A percentile compares a stretch with the other conserved stretches of the same genome.
These are phyloP conservation scores for Oxytropis ochrocephala DNA, from an alignment of 306 rosid species.

Conservation along the genomic window DNA sequence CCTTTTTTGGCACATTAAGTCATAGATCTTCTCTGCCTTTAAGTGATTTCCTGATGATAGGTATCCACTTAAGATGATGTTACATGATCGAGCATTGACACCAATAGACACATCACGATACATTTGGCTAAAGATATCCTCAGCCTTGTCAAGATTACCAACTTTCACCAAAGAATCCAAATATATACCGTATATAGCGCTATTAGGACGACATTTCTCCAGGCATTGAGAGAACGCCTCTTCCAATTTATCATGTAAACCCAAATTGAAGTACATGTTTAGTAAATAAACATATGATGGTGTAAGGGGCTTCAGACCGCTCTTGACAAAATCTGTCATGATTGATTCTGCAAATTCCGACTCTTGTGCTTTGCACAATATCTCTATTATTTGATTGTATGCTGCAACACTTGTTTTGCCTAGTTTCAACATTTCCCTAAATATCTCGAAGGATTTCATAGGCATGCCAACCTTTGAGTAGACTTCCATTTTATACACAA, in stretches of 20 bases:
- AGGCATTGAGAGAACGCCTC: constrained; percentile 60
- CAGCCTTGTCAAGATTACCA: constrained; percentile 68
- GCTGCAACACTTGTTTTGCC: constrained; percentile 47
- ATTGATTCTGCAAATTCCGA: constrained; percentile 65
- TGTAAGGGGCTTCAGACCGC: constrained; percentile 63
- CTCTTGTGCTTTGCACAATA: constrained; percentile 68
- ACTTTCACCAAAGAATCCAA: constrained; percentile 80
- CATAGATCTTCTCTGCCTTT: constrained; percentile 72
- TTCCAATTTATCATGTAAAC: constrained; percentile 61
- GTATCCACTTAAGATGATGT: constrained; percentile 73
- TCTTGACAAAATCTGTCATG: constrained; percentile 53
- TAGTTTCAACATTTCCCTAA: constrained; percentile 61
- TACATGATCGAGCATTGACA: constrained; percentile 72
- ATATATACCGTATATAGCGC: constrained; percentile 61
- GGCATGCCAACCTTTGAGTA: constrained; percentile 66
- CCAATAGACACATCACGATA: constrained; percentile 45
- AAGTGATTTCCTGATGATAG: constrained; percentile 49
- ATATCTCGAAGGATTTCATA: constrained; percentile 54
- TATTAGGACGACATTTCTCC: constrained; percentile 67
- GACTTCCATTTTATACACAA: constrained; percentile 84
- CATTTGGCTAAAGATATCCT: constrained; percentile 62
- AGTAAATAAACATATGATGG: constrained; percentile 63
- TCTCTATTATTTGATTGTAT: constrained; percentile 61
- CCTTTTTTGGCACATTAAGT: constrained; percentile 69
- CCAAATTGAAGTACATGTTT: constrained; percentile 65